phyloP scores from a whole-genome alignment of 1,139 yeast genomes.

The Pichia sp. region DNA sequence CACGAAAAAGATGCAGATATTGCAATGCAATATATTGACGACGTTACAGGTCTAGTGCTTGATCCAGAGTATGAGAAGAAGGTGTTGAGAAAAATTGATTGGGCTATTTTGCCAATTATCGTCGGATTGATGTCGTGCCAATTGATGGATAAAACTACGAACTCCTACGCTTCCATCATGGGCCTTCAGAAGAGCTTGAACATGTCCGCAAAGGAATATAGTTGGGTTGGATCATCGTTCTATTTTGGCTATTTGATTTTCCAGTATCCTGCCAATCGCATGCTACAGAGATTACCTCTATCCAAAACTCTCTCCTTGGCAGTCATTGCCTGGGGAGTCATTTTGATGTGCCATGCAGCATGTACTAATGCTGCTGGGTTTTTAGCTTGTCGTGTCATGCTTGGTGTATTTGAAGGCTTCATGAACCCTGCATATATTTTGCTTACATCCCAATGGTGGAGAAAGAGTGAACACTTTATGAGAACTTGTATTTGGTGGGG shows the following conservation, averaged over 20 bases:
- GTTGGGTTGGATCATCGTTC: constrained; percentile 22
- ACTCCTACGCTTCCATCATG: constrained; percentile 51
- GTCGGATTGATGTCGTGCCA: constrained; percentile 51
- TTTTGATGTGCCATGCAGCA: constrained; percentile 39
- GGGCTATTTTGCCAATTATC: constrained; percentile 49
- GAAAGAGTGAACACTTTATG: constrained; percentile 47
- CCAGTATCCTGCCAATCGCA: constrained; percentile 21
- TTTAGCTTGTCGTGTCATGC: constrained; percentile 38
- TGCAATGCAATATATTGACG: constrained; percentile 17
- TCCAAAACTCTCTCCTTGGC: constrained; percentile 26
- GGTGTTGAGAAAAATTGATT: constrained; percentile 47
- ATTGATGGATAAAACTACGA: constrained; percentile 61
- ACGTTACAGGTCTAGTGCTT: constrained; percentile 19
- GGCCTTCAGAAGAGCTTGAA: constrained; percentile 40
- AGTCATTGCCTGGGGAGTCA: constrained; percentile 42
- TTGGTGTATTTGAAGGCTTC: constrained; percentile 55
- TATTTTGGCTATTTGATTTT: constrained; percentile 22
- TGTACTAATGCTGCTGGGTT: constrained; percentile 37
- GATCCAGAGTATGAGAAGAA: constrained; percentile 16
- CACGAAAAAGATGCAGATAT: constrained; percentile 16
- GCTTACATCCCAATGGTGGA: constrained; percentile 52
- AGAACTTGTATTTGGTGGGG: constrained; percentile 50
- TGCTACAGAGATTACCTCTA: constrained; percentile 24
- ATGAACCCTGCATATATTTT: constrained; percentile 59
- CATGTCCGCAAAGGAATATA: constrained; percentile 40